These are phyloP conservation scores for Bolboschoenoplectus hybrid DNA, from an alignment of 202 grass and related monocot genomes.

Conservation along the genomic window DNA sequence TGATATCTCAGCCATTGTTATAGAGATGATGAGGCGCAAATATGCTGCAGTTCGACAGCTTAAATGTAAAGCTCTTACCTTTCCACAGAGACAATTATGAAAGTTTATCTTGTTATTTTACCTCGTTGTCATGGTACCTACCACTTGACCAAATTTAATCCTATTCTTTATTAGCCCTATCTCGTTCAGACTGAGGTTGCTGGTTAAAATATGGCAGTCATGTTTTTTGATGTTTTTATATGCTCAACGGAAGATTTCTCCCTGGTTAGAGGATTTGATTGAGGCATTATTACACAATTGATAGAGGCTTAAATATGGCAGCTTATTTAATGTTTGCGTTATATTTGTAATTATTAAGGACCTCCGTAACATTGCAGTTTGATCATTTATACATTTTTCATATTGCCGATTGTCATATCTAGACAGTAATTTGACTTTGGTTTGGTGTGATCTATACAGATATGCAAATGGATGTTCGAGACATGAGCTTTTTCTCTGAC, in stretches of 20 bases:
- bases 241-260: constrained; percentile 5
- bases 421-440: neutral
- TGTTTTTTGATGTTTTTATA: neutral
- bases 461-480: constrained; percentile 95
- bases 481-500: constrained; percentile 81
- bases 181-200: neutral
- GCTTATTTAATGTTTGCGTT: neutral
- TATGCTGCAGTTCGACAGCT: constrained; percentile 69
- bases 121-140: neutral
- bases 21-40: constrained; percentile 94
- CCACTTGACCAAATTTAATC: neutral
- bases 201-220: neutral
- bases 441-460: constrained; percentile 49
- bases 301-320: too few relatives aligned
- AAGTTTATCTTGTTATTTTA: constrained; percentile 20
- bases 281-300: neutral
- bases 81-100: neutral
- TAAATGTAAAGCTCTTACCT: constrained; percentile 67
- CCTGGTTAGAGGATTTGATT: neutral
- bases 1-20: constrained; percentile 83
- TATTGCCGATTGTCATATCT: constrained; percentile 26
- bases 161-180: neutral
- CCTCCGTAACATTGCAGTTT: neutral
- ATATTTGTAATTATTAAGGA: neutral
- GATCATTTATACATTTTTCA: neutral